Evolutionary conservation across 129 eudicot genomes (phyloP).

Genomic region (Flaveria robusta): DNA sequence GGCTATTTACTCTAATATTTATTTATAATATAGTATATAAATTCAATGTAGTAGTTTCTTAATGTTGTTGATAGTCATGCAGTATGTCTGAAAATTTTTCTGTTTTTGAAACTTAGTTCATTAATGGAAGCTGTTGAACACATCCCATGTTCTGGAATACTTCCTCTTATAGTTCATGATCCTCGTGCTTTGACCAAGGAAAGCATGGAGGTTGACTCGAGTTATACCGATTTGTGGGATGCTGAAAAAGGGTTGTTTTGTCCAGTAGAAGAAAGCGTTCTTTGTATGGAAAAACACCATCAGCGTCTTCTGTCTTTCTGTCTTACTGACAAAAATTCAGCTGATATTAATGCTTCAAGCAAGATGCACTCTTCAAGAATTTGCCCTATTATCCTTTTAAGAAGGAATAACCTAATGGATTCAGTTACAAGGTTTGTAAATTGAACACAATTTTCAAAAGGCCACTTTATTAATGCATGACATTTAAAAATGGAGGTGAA

Average conservation of each 20-base stretch:
- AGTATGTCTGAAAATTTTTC: constrained; percentile 36
- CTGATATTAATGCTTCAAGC: constrained; percentile 27
- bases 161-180: constrained; percentile 58
- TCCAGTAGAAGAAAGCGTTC: constrained; percentile 76
- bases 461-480: not conserved
- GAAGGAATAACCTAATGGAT: constrained; percentile 39
- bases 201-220: constrained; percentile 27
- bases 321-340: constrained; percentile 41
- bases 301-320: constrained; percentile 53
- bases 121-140: constrained; percentile 34
- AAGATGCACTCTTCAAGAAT: constrained; percentile 45
- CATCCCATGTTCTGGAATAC: constrained; percentile 40
- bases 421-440: constrained; percentile 56
- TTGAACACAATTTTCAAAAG: not conserved
- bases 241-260: constrained; percentile 50
- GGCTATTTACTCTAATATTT: too few relatives aligned
- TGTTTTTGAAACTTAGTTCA: constrained; percentile 34
- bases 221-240: constrained; percentile 66
- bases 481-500: not conserved
- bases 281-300: constrained; percentile 64
- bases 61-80: constrained; percentile 30
- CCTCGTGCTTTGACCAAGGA: constrained; percentile 56
- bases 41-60: not conserved
- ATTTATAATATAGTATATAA: too few relatives aligned
- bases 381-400: constrained; percentile 76